phyloP scores from a whole-genome alignment of 169 alveolate genomes.

The Besnoitia besnoiti region DNA sequence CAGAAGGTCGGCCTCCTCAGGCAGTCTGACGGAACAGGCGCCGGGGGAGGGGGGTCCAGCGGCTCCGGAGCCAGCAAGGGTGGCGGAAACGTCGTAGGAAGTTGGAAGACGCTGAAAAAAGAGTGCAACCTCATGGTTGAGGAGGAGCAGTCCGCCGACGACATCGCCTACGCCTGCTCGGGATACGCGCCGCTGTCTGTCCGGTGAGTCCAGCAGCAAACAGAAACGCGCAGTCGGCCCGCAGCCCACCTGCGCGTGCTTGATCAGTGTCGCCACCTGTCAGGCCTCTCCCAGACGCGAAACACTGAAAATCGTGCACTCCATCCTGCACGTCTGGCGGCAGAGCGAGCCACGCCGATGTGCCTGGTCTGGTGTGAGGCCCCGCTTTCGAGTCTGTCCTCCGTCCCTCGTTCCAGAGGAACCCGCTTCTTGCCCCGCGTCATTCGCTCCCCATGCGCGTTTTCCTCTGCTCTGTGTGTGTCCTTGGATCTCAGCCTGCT shows the following conservation, averaged over 20 bases:
- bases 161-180: constrained; percentile 75
- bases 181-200: constrained; percentile 78
- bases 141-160: constrained; percentile 69
- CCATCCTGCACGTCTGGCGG: no score
- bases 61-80: not conserved
- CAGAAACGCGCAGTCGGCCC: not conserved
- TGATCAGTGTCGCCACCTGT: no score
- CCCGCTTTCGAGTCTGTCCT: no score
- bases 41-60: not conserved
- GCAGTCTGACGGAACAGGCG: constrained; percentile 44
- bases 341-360: no score
- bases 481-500: constrained; percentile 37
- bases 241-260: no score
- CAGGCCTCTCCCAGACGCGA: no score
- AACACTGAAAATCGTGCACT: no score
- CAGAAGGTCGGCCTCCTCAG: constrained; percentile 74
- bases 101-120: constrained; percentile 62
- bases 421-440: no score
- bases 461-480: not conserved
- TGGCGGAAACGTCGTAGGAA: constrained; percentile 7
- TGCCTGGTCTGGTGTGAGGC: no score
- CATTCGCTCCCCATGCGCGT: not conserved
- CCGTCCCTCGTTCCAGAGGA: no score
- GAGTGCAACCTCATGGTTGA: constrained; percentile 70
- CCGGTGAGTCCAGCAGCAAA: constrained; percentile 35